phyloP scores from a whole-genome alignment of 345 rosid genomes.

The Euclidium syriacum region DNA sequence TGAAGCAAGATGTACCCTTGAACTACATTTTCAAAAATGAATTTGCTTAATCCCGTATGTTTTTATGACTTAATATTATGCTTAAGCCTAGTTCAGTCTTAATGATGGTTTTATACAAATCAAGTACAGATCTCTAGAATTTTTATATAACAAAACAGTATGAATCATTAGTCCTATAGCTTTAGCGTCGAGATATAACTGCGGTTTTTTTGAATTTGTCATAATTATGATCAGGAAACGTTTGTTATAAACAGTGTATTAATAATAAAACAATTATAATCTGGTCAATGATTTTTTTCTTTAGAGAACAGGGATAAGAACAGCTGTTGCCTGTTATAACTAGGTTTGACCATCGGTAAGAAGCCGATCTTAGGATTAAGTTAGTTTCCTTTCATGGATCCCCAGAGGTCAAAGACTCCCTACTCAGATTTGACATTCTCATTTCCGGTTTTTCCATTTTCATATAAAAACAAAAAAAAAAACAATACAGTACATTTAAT shows the following conservation, averaged over 20 bases:
- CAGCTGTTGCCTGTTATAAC: slow-evolving; percentile 25
- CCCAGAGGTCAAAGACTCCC: slow-evolving; percentile 32
- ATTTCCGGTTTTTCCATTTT: background rate
- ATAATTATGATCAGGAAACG: background rate
- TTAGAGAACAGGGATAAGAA: background rate
- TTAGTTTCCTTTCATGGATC: slow-evolving; percentile 20
- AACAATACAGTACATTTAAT: background rate
- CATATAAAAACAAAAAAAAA: background rate
- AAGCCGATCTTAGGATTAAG: slow-evolving; percentile 23
- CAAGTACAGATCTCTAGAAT: background rate
- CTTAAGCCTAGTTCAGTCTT: too few species aligned
- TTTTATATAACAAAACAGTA: background rate
- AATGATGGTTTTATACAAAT: background rate
- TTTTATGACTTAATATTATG: too few species aligned
- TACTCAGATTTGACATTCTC: slow-evolving; percentile 25
- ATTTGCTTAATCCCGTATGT: too few species aligned
- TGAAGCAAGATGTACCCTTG: too few species aligned
- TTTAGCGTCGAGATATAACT: background rate
- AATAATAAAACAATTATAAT: background rate
- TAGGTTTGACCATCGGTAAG: slow-evolving; percentile 25
- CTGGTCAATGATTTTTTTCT: background rate
- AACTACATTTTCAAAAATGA: too few species aligned
- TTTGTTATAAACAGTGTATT: background rate
- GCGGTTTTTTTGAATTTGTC: background rate
- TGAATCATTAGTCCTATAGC: background rate